These are phyloP conservation scores for Salvia splendens DNA, from an alignment of 257 asterid species.

Conservation along the genomic window DNA sequence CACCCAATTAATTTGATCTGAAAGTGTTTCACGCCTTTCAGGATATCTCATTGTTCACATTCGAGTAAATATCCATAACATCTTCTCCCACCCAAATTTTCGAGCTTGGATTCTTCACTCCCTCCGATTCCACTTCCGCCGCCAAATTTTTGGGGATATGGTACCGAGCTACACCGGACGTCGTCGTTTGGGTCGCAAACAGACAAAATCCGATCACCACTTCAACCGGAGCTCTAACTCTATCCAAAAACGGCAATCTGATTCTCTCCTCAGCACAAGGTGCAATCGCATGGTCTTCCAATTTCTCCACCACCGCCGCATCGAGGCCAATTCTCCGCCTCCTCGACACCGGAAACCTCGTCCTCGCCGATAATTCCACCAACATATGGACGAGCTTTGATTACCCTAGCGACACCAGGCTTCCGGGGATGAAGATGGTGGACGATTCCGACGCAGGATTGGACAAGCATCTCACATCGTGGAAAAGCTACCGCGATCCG, in stretches of 20 bases:
- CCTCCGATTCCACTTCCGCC: slow-evolving; percentile 15
- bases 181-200: slow-evolving; percentile 34
- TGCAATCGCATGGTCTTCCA: slow-evolving; percentile 13
- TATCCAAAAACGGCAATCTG: slow-evolving; percentile 25
- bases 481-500: slow-evolving; percentile 29
- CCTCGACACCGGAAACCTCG: slow-evolving; percentile 31
- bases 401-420: slow-evolving; percentile 23
- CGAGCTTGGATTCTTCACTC: slow-evolving; percentile 25
- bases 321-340: slow-evolving; percentile 24
- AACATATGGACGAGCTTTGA: slow-evolving; percentile 30
- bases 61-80: too few relatives aligned
- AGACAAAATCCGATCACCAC: slow-evolving; percentile 19
- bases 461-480: slow-evolving; percentile 18
- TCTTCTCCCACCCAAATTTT: slow-evolving; percentile 14
- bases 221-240: slow-evolving; percentile 1
- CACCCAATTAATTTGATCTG: too few relatives aligned
- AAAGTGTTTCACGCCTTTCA: too few relatives aligned
- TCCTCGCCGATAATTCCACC: slow-evolving; percentile 12
- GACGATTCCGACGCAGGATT: neutral
- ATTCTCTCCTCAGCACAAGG: slow-evolving; percentile 11
- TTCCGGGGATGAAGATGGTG: slow-evolving; percentile 28
- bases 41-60: too few relatives aligned
- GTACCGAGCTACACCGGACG: slow-evolving; percentile 26
- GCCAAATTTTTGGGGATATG: slow-evolving; percentile 23
- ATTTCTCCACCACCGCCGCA: neutral